Conservation (phyloP, 2,329 filamentous ascomycete species). For the Bipolaris oryzae region DNA sequence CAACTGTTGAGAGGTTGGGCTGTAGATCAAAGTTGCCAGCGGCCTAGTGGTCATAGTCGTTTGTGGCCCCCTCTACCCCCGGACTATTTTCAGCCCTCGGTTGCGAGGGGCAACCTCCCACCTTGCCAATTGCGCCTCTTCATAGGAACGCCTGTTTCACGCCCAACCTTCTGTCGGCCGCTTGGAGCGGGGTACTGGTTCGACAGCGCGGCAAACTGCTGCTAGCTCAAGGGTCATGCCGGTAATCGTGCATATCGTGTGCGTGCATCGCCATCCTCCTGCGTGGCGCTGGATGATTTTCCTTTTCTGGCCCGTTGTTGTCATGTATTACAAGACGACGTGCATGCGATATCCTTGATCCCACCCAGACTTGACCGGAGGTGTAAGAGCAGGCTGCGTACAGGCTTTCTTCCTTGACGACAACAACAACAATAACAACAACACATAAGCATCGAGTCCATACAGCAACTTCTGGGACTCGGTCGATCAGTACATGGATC, state of each 20-base stretch:
- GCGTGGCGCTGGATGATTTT: constrained; percentile 24
- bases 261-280: constrained; percentile 41
- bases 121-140: constrained; percentile 19
- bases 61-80: constrained; percentile 2
- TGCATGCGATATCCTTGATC: too few relatives aligned
- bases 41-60: constrained; percentile 28
- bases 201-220: constrained; percentile 7
- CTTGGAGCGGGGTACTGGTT: constrained; percentile 14
- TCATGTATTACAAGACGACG: not conserved
- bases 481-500: too few relatives aligned
- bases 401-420: too few relatives aligned
- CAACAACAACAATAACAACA: too few relatives aligned
- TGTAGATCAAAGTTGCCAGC: constrained; percentile 22
- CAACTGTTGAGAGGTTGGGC: constrained; percentile 31
- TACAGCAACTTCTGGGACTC: too few relatives aligned
- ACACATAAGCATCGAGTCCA: too few relatives aligned
- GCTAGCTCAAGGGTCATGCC: constrained; percentile 12
- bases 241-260: constrained; percentile 6
- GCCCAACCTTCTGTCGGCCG: constrained; percentile 38
- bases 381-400: too few relatives aligned
- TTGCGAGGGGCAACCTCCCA: constrained; percentile 30
- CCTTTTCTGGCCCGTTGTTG: not conserved
- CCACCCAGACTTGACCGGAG: too few relatives aligned
- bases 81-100: constrained; percentile 30
- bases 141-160: constrained; percentile 34